These are phyloP conservation scores for Boehmeria nivea DNA, from an alignment of 306 rosid genomes.

Conservation along the genomic window DNA sequence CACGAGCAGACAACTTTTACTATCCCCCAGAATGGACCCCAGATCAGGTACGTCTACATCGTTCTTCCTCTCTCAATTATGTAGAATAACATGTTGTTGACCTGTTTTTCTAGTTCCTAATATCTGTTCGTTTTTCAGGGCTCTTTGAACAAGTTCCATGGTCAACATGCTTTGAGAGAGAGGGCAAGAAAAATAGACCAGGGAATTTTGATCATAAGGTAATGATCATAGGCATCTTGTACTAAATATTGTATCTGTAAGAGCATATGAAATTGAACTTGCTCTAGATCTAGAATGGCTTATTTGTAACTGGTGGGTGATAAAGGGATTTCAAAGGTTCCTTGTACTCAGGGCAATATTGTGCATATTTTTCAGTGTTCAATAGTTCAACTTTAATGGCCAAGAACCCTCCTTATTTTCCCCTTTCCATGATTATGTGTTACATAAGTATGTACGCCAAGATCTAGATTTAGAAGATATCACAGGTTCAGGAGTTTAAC, in stretches of 20 bases:
- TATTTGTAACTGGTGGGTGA: too few species aligned
- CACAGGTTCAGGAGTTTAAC: background rate
- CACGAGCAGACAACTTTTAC: slow-evolving; percentile 86
- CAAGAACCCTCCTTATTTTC: too few species aligned
- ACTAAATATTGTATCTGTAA: too few species aligned
- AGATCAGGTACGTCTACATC: slow-evolving; percentile 47
- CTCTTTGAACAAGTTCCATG: slow-evolving; percentile 81
- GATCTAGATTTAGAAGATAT: too few species aligned
- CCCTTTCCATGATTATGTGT: too few species aligned
- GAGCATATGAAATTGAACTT: too few species aligned
- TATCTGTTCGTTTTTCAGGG: slow-evolving; percentile 45
- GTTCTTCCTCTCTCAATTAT: background rate
- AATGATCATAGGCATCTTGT: slow-evolving; percentile 8
- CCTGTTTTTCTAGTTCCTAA: slow-evolving; percentile 4
- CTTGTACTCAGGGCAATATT: too few species aligned
- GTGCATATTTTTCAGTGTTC: too few species aligned
- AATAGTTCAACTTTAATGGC: too few species aligned
- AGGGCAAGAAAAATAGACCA: slow-evolving; percentile 85
- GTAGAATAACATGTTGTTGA: background rate
- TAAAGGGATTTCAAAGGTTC: too few species aligned
- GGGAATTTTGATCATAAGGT: slow-evolving; percentile 88
- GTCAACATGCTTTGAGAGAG: slow-evolving; percentile 93
- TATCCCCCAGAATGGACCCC: slow-evolving; percentile 98
- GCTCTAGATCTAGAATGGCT: too few species aligned
- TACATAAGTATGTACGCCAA: too few species aligned